Conservation (phyloP, 202 grass and related monocot genomes). For the Digitaria exilis region DNA sequence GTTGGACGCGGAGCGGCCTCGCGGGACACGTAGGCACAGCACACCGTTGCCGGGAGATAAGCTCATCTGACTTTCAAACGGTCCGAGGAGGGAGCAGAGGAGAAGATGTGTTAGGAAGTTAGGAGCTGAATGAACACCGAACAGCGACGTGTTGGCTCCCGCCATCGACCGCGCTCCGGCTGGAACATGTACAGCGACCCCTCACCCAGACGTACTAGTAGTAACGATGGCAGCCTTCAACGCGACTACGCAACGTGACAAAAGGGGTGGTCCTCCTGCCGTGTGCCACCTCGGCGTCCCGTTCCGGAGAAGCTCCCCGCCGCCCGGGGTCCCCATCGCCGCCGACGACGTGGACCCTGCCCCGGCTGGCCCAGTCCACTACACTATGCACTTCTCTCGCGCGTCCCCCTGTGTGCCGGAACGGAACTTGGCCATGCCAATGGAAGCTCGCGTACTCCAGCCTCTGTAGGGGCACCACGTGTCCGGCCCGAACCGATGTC, state of each 20-base stretch:
- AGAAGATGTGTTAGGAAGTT: not conserved
- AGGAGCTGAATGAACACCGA: too few species aligned
- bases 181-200: not conserved
- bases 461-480: slow-evolving; percentile 17
- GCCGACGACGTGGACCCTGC: slow-evolving; percentile 30
- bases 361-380: not conserved
- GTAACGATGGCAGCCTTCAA: not conserved
- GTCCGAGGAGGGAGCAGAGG: not conserved
- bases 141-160: slow-evolving; percentile 4
- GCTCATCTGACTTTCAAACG: slow-evolving; percentile 29
- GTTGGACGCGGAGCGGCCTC: not conserved
- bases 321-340: not conserved
- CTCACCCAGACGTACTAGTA: slow-evolving; percentile 1
- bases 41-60: slow-evolving; percentile 3
- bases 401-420: not conserved
- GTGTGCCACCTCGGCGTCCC: slow-evolving; percentile 35
- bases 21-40: slow-evolving; percentile 35
- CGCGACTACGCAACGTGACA: slow-evolving; percentile 25
- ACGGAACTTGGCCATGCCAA: not conserved
- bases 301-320: slow-evolving; percentile 17
- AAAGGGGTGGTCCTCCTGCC: not conserved
- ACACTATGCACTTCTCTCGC: not conserved
- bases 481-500: not conserved
- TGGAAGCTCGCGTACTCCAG: slow-evolving; percentile 19
- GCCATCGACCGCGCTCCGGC: not conserved